A percentile compares a stretch with the other conserved stretches of the same genome.
These are phyloP conservation scores for Saitoella complicata DNA, from an alignment of 805 yeast genomes.

Conservation along the genomic window DNA sequence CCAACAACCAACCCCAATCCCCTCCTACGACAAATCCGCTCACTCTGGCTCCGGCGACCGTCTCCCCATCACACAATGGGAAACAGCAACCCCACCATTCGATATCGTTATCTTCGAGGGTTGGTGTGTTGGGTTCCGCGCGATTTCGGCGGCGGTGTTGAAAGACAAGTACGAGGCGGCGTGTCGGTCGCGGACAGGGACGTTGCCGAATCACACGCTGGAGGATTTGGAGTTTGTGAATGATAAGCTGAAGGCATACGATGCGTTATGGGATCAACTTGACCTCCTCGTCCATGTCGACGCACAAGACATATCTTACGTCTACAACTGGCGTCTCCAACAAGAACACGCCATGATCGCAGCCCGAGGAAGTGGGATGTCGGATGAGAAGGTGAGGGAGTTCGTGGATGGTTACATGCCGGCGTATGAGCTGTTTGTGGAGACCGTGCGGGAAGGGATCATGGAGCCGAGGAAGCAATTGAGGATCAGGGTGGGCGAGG, in stretches of 20 bases:
- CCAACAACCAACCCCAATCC: slow-evolving; percentile 26
- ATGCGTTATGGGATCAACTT: slow-evolving; percentile 38
- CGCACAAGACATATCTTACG: slow-evolving; percentile 43
- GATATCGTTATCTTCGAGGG: slow-evolving; percentile 77
- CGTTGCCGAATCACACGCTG: slow-evolving; percentile 18
- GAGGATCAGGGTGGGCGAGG: slow-evolving; percentile 2
- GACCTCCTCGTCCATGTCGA: slow-evolving; percentile 46
- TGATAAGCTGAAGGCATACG: slow-evolving; percentile 33
- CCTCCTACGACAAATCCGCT: slow-evolving; percentile 64
- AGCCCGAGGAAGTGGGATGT: slow-evolving; percentile 58
- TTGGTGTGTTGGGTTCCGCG: slow-evolving; percentile 74
- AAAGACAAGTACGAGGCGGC: slow-evolving; percentile 18
- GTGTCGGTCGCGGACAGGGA: slow-evolving; percentile 3
- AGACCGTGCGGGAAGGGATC: slow-evolving; percentile 19
- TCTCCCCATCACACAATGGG: slow-evolving; percentile 26
- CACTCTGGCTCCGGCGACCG: slow-evolving; percentile 71
- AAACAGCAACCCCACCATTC: slow-evolving; percentile 19
- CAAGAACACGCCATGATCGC: slow-evolving; percentile 47
- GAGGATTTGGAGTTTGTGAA: slow-evolving; percentile 31
- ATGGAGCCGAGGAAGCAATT: slow-evolving; percentile 11
- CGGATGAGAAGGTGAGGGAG: slow-evolving; percentile 43
- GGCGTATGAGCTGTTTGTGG: slow-evolving; percentile 54
- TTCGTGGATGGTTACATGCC: slow-evolving; percentile 85
- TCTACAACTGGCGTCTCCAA: slow-evolving; percentile 64
- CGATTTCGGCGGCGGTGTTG: slow-evolving; percentile 23